Conservation (phyloP, 495 filamentous ascomycete species). For the Penicillium cataractarum region DNA sequence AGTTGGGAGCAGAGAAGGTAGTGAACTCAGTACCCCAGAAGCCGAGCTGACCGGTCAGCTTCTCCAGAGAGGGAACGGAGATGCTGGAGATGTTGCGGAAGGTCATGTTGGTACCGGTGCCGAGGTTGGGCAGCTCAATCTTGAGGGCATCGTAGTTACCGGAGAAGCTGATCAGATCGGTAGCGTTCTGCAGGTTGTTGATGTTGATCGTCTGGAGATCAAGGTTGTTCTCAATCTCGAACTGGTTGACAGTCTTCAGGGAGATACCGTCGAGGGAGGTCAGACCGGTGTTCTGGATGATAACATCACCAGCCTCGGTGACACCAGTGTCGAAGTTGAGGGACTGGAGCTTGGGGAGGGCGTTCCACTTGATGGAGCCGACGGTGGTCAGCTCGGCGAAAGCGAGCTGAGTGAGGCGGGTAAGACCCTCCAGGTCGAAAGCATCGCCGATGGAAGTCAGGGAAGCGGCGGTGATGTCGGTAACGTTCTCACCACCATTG, state of each 20-base stretch:
- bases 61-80: slow-evolving; percentile 73
- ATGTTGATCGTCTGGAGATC: slow-evolving; percentile 70
- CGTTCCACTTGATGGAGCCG: slow-evolving; percentile 66
- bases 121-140: slow-evolving; percentile 79
- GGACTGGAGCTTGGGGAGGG: slow-evolving; percentile 69
- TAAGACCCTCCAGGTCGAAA: slow-evolving; percentile 69
- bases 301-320: slow-evolving; percentile 63
- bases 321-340: slow-evolving; percentile 68
- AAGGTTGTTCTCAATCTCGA: slow-evolving; percentile 84
- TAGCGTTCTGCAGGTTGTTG: slow-evolving; percentile 69
- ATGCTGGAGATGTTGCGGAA: slow-evolving; percentile 81
- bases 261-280: slow-evolving; percentile 76
- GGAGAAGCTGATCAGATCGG: slow-evolving; percentile 61
- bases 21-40: slow-evolving; percentile 81
- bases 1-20: slow-evolving; percentile 71
- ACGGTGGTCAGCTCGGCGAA: slow-evolving; percentile 66
- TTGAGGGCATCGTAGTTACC: slow-evolving; percentile 57
- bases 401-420: slow-evolving; percentile 63
- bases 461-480: slow-evolving; percentile 52
- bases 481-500: slow-evolving; percentile 61
- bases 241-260: slow-evolving; percentile 59
- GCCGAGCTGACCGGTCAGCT: slow-evolving; percentile 76
- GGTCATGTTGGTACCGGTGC: slow-evolving; percentile 79
- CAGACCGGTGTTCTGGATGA: slow-evolving; percentile 83
- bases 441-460: slow-evolving; percentile 57